Evolutionary conservation across 1,284 basidiomycete genomes (phyloP), one percentile per base, ranked within the genome.

Genomic region (Xanthoconium separans): DNA sequence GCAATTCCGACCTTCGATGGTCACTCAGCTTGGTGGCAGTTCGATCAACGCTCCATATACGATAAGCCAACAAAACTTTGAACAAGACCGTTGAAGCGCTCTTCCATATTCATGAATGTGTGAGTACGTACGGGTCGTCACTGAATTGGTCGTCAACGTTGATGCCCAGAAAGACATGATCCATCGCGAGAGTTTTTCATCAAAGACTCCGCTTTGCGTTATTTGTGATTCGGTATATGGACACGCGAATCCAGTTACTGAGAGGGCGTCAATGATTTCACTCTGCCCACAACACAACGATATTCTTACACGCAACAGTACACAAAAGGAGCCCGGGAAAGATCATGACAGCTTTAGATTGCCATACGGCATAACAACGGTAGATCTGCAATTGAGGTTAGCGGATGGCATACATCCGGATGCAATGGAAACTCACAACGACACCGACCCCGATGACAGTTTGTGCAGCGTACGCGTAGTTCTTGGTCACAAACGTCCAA

Each of bases 401-500:
- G 40, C 29, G 11, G 18, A 40, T 24, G 12, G 4, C 10, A 3
- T 43, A 30, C 20, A 7, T 22, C 22, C 12, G 2, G 29, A 27
- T n/a, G 22, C 6, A 37, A 24, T 18, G 22, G 24, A 31, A 43
- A 61, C 68, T 53, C 34, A 72, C 71, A 13, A 74, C 56, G 6
- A 73, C 67, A 16, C 63, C 65, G 36, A 74, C 71, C 3, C 70
- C 67, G 24, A 73, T 57, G 11, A 73, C 59, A 2, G 71, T 72
- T 44, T 74, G 71, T 20, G 61, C 55, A n/a, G 63, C 61, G 43
- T 68, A 73, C 10, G 73, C 36, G 9, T 57, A 58, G 48, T 59
- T 68, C 59, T 69, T 69, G 40, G 44, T 55, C 30, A 70, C 58
- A 29, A 65, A 71, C 24, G 70, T 70, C 47, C 58, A 57, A 16